Conservation (phyloP, 225 moss, liverwort and hornwort genomes). For the Polytrichum commune region DNA sequence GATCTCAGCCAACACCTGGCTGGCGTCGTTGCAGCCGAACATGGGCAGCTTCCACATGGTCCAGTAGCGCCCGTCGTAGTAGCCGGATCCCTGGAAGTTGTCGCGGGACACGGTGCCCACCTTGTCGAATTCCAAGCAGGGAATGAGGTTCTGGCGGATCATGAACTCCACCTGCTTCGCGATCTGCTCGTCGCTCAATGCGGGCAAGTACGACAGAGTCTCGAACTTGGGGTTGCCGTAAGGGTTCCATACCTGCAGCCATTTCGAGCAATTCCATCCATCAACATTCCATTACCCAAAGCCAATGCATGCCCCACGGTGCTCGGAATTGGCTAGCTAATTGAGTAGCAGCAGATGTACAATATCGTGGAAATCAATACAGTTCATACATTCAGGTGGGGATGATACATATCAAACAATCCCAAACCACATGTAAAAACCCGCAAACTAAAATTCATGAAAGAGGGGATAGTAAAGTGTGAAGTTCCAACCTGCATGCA, state of each 20-base stretch:
- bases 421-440: no score
- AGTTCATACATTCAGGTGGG: no score
- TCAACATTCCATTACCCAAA: no score
- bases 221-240: constrained; percentile 16
- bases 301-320: no score
- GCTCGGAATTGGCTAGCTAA: no score
- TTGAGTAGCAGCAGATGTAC: no score
- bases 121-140: constrained; percentile 45
- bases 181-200: constrained; percentile 15
- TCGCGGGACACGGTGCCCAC: constrained; percentile 8
- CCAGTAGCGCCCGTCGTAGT: constrained; percentile 71
- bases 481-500: constrained; percentile 23
- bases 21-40: constrained; percentile 53
- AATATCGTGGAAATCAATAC: no score
- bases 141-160: constrained; percentile 33
- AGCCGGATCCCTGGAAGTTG: constrained; percentile 36
- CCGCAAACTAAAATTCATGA: no score
- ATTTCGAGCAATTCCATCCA: background rate
- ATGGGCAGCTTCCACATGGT: constrained; percentile 75
- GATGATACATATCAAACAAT: no score
- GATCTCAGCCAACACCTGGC: constrained; percentile 48
- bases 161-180: constrained; percentile 51
- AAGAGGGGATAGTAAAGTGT: no score
- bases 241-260: constrained; percentile 18
- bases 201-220: constrained; percentile 39